phyloP scores from a whole-genome alignment of 2,329 filamentous ascomycete genomes.

The Pyrenochaeta sp. region DNA sequence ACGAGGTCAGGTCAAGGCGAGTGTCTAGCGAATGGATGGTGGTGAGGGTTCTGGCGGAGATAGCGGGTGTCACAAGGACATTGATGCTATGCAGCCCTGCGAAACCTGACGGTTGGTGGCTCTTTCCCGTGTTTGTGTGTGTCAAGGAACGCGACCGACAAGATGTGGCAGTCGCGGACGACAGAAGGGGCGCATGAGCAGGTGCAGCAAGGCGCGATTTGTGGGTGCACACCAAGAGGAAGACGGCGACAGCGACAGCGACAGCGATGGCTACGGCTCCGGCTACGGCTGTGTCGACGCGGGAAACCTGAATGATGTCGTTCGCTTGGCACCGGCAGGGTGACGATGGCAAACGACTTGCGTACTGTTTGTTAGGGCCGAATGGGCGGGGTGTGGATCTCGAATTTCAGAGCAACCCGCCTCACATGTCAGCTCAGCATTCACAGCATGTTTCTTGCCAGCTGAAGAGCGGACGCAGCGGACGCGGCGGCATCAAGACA shows the following conservation, averaged over 20 bases:
- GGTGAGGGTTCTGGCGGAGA: slow-evolving; percentile 29
- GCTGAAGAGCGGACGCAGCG: background rate
- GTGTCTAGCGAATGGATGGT: slow-evolving; percentile 18
- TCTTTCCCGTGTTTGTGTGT: slow-evolving; percentile 13
- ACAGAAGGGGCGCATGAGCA: slow-evolving; percentile 20
- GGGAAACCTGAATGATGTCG: slow-evolving; percentile 33
- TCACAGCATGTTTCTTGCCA: slow-evolving; percentile 5
- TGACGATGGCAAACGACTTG: slow-evolving; percentile 23
- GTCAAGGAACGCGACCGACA: slow-evolving; percentile 19
- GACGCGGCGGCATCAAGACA: too few relatives aligned
- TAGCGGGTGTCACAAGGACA: slow-evolving; percentile 51
- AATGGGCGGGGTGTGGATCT: slow-evolving; percentile 23
- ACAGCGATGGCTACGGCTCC: too few relatives aligned
- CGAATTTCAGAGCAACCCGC: slow-evolving; percentile 7
- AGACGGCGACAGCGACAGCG: too few relatives aligned
- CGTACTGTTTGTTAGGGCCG: slow-evolving; percentile 25
- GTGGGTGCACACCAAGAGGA: slow-evolving; percentile 6
- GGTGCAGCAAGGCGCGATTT: slow-evolving; percentile 11
- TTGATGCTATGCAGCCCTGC: slow-evolving; percentile 35
- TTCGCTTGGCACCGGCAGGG: slow-evolving; percentile 26
- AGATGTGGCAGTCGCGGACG: slow-evolving; percentile 21
- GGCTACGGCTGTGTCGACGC: slow-evolving; percentile 12
- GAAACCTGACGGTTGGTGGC: slow-evolving; percentile 16
- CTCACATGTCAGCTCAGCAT: slow-evolving; percentile 22
- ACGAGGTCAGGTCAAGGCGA: slow-evolving; percentile 19